Percentiles rank a stretch among this genome's conserved stretches.
These are phyloP conservation scores for Saccharum spontaneum DNA, from an alignment of 176 grass and related monocot species.

Conservation along the genomic window DNA sequence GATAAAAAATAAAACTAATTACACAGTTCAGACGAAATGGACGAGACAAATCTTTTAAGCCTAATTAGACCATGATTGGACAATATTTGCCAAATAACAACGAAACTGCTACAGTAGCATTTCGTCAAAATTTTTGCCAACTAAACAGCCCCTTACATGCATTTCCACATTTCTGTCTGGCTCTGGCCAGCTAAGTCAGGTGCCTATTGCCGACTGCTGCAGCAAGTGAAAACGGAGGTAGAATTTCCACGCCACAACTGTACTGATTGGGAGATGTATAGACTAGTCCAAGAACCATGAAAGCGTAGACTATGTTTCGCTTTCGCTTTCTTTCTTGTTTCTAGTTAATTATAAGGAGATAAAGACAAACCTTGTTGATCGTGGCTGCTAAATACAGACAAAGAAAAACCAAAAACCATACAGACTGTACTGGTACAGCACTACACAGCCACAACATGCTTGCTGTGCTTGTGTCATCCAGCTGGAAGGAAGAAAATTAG, in stretches of 20 bases:
- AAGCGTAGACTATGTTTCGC: neutral
- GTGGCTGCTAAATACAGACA: conserved; percentile 38
- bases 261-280: neutral
- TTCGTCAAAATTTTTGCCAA: too few species aligned
- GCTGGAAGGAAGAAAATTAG: conserved; percentile 6
- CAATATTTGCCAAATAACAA: too few species aligned
- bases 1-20: too few species aligned
- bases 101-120: too few species aligned
- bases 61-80: too few species aligned
- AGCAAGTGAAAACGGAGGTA: neutral
- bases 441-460: neutral
- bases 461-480: neutral
- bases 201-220: neutral
- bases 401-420: neutral
- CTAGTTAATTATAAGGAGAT: neutral
- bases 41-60: too few species aligned
- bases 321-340: neutral
- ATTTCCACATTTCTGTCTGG: neutral
- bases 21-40: too few species aligned
- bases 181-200: neutral
- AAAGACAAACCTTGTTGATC: neutral
- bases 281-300: neutral
- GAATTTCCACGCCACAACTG: neutral
- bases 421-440: conserved; percentile 5
- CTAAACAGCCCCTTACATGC: too few species aligned